Base-by-base conservation (phyloP, 345 rosid genomes). In the Laguncularia racemosa region DNA sequence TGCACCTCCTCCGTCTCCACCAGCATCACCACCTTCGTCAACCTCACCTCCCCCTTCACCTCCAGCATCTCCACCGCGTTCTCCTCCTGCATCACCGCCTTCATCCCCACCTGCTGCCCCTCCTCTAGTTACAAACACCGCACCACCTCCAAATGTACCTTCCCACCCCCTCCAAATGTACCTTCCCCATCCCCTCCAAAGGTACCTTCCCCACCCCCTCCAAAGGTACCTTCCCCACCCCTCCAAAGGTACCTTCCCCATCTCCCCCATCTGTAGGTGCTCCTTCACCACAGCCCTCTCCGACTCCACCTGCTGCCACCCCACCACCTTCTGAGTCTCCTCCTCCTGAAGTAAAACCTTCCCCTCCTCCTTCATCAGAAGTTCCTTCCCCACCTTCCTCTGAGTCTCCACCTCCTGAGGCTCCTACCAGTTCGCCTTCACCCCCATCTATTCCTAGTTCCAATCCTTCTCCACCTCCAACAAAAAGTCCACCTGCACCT, bases 271-370 rank as follows among this genome's bases (percentile, higher is more conserved):
- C 73, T 16, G 44, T 50, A n/a, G 56, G 23, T 26, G 73, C 71
- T 16, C 72, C 78, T 14, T 53, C 61, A 13, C 50, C 43, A 2
- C 53, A 48, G 33, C 50, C 81, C 40, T 68, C 81, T 14, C 66
- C 82, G 13, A 66, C 84, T 38, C 84, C 85, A 38, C 52, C 60
- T 12, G 57, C 58, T 6, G 56, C 82, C 49, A 67, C 81, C 19
- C 79, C 91, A 16, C 85, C 91, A 3, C 79, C 84, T 5, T 46
- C 67, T 3, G 68, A 49, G 59, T 51, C 84, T 61, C 71, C 92
- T 56, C 81, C 83, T 61, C 89, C 88, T 4, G 66, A 58, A 9
- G 73, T 73, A 59, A 71, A 80, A 3, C 71, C 78, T 61, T 79
- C 83, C n/a, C 57, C 82, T 7, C 63, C 81, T 64, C 65, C 80